Evolutionary conservation across 345 rosid species (phyloP).

Genomic region (Rubroshorea leprosula): DNA sequence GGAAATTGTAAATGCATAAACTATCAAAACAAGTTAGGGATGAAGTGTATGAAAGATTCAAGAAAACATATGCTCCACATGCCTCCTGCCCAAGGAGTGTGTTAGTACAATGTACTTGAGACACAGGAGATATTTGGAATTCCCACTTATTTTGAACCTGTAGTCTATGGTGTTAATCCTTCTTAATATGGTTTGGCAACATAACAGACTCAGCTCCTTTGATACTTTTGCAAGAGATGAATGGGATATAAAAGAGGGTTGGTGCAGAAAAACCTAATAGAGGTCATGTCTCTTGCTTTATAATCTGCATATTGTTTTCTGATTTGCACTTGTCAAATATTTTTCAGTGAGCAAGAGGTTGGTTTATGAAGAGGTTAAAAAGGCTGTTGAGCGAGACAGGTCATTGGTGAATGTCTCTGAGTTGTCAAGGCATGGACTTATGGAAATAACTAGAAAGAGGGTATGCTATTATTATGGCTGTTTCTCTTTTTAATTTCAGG

Average conservation of each 20-base stretch:
- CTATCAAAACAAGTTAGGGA: too few relatives aligned
- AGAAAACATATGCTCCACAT: too few relatives aligned
- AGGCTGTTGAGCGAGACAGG: slow-evolving; percentile 86
- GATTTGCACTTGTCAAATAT: background rate
- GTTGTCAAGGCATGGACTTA: slow-evolving; percentile 87
- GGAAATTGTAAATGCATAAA: too few relatives aligned
- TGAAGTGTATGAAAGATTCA: too few relatives aligned
- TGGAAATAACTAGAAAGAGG: slow-evolving; percentile 99
- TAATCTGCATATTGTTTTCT: background rate
- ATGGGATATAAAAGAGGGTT: too few relatives aligned
- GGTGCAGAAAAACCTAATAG: background rate
- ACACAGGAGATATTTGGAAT: too few relatives aligned
- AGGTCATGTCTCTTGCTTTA: background rate
- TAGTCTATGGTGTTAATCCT: too few relatives aligned
- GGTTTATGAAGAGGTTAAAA: slow-evolving; percentile 89
- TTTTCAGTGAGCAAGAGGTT: slow-evolving; percentile 82
- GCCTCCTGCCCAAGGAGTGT: too few relatives aligned
- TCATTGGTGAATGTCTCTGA: slow-evolving; percentile 89
- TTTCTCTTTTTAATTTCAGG: slow-evolving; percentile 13
- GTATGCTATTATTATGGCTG: slow-evolving; percentile 38
- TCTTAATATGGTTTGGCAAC: too few relatives aligned
- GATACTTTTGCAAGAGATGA: background rate
- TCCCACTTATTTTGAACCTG: too few relatives aligned
- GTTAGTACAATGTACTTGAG: too few relatives aligned
- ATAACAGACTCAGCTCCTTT: too few relatives aligned